Percentiles rank a stretch among this genome's conserved stretches.
These are phyloP conservation scores for Nothophoma quercina DNA, from an alignment of 2,329 filamentous ascomycete genomes.

Conservation along the genomic window DNA sequence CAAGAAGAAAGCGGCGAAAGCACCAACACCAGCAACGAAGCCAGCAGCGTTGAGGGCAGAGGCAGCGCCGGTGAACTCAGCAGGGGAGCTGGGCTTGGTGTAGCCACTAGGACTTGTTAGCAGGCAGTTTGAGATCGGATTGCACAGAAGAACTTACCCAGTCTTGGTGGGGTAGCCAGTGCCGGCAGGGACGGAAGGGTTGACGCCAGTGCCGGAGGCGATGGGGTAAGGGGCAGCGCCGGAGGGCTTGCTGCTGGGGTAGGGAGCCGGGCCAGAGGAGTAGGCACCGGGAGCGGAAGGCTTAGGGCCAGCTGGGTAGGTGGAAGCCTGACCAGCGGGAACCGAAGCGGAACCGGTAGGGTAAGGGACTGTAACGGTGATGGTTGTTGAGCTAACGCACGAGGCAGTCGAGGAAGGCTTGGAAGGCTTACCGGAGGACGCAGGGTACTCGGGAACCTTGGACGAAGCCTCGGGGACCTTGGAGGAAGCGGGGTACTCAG, in stretches of 20 bases:
- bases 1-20: constrained; percentile 53
- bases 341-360: constrained; percentile 47
- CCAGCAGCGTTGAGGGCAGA: constrained; percentile 46
- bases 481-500: constrained; percentile 22
- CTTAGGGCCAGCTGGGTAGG: constrained; percentile 33
- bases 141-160: constrained; percentile 34
- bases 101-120: constrained; percentile 33
- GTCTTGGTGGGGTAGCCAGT: constrained; percentile 43
- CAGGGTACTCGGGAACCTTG: constrained; percentile 16
- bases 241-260: constrained; percentile 25
- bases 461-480: constrained; percentile 13
- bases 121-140: not conserved
- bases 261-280: constrained; percentile 20
- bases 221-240: constrained; percentile 27
- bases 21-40: constrained; percentile 52
- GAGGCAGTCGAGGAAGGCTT: constrained; percentile 17
- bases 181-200: constrained; percentile 29
- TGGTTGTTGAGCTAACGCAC: constrained; percentile 54
- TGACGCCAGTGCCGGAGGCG: constrained; percentile 26
- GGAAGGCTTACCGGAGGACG: constrained; percentile 21
- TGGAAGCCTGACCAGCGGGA: constrained; percentile 19
- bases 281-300: constrained; percentile 29
- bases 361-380: constrained; percentile 52
- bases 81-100: constrained; percentile 40
- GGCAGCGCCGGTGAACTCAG: constrained; percentile 50